Conservation (phyloP, 495 filamentous ascomycete genomes). For the Tuber umbilicatum region DNA sequence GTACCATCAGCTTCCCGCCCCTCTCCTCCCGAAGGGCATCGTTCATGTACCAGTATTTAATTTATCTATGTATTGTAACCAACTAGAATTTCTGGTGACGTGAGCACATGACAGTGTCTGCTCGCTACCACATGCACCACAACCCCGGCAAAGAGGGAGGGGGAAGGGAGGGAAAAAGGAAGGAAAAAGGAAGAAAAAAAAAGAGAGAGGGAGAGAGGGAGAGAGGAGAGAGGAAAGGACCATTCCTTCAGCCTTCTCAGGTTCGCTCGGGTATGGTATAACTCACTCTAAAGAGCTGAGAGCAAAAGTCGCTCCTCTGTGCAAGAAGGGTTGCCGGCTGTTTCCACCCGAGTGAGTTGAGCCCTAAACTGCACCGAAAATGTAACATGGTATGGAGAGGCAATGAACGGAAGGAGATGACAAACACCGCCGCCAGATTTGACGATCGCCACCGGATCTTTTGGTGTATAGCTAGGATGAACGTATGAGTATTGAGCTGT, state of each 20-base stretch:
- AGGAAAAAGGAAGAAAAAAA: background rate
- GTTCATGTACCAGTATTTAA: background rate
- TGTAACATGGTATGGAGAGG: background rate
- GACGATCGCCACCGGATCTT: no score
- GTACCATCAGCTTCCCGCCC: background rate
- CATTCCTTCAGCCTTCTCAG: background rate
- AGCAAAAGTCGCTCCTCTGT: background rate
- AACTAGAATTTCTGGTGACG: background rate
- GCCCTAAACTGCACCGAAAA: background rate
- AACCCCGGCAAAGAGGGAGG: no score
- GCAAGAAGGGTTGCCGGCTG: no score
- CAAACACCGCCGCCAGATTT: no score
- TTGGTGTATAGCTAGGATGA: no score
- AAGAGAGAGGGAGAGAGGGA: background rate
- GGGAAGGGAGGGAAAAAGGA: background rate
- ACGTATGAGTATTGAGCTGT: no score
- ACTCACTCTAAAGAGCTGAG: background rate
- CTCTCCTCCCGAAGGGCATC: background rate
- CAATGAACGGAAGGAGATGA: no score
- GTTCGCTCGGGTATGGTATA: background rate
- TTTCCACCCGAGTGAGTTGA: no score
- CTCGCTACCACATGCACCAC: background rate
- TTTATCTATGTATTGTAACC: background rate
- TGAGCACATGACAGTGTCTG: background rate
- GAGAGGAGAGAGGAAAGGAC: background rate